Conservation (phyloP, 441 rosid species). For the Eutrema salsugineum region DNA sequence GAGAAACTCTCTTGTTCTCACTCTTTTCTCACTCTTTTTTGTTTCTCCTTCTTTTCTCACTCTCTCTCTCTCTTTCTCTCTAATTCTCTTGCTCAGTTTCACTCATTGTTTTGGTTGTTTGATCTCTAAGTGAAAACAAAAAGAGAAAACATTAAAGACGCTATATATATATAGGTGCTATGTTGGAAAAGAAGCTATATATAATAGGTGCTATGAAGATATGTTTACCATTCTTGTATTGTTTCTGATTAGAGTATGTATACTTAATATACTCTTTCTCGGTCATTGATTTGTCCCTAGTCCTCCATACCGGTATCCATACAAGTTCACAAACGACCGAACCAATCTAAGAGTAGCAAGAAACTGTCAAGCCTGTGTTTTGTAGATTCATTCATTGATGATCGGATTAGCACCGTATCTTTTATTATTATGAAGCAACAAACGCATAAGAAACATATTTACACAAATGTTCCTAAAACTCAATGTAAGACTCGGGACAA, state of each 20-base stretch:
- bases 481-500: background rate
- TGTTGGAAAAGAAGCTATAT: slow-evolving; percentile 15
- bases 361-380: background rate
- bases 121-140: too few relatives aligned
- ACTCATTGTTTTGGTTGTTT: too few relatives aligned
- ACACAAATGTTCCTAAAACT: slow-evolving; percentile 21
- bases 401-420: slow-evolving; percentile 2
- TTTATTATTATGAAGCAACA: slow-evolving; percentile 16
- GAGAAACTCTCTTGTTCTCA: too few relatives aligned
- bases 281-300: background rate
- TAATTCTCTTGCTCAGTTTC: too few relatives aligned
- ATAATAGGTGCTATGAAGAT: slow-evolving; percentile 23
- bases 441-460: slow-evolving; percentile 2
- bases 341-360: background rate
- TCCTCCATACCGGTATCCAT: background rate
- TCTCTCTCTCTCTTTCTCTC: too few relatives aligned
- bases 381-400: background rate
- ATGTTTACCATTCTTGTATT: slow-evolving; percentile 21
- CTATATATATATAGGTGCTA: too few relatives aligned
- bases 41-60: too few relatives aligned
- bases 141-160: too few relatives aligned
- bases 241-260: background rate
- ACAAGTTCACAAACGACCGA: background rate
- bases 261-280: slow-evolving; percentile 4
- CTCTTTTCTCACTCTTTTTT: too few relatives aligned